These are phyloP conservation scores for Botrytis galanthina DNA, from an alignment of 2,329 filamentous ascomycete species.

Conservation along the genomic window DNA sequence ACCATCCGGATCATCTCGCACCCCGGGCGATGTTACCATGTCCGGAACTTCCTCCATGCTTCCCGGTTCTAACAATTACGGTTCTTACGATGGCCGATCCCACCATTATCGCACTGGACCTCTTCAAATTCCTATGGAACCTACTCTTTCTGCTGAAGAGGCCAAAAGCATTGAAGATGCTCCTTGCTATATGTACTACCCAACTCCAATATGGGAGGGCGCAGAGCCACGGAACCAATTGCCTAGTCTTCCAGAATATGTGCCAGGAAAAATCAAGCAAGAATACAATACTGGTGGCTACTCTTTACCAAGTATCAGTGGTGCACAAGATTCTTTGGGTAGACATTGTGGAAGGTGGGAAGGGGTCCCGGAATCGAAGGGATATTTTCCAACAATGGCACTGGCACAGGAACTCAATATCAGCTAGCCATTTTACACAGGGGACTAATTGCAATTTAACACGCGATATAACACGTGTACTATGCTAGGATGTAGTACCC, in stretches of 20 bases:
- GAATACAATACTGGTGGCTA: constrained; percentile 31
- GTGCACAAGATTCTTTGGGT: constrained; percentile 27
- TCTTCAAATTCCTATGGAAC: constrained; percentile 37
- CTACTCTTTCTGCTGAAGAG: constrained; percentile 36
- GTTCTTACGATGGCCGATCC: constrained; percentile 32
- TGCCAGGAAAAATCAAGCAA: constrained; percentile 34
- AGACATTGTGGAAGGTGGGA: constrained; percentile 39
- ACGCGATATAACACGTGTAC: background rate
- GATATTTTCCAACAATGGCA: constrained; percentile 36
- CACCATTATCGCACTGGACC: constrained; percentile 33
- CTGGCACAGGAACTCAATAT: constrained; percentile 38
- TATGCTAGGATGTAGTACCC: background rate
- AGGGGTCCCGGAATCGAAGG: constrained; percentile 31
- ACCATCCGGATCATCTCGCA: constrained; percentile 29
- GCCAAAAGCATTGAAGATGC: constrained; percentile 35
- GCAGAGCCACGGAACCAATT: constrained; percentile 34
- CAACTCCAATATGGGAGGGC: constrained; percentile 34
- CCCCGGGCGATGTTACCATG: constrained; percentile 35
- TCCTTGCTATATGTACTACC: constrained; percentile 38
- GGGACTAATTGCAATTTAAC: background rate
- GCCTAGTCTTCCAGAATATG: constrained; percentile 31
- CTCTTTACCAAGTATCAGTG: constrained; percentile 33
- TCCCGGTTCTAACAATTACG: constrained; percentile 30
- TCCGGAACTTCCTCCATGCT: constrained; percentile 35
- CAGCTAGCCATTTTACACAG: constrained; percentile 19